Evolutionary conservation across 805 yeast genomes (phyloP), one percentile per base, ranked within the genome.

Genomic region (Schwanniomyces vanrijiae): DNA sequence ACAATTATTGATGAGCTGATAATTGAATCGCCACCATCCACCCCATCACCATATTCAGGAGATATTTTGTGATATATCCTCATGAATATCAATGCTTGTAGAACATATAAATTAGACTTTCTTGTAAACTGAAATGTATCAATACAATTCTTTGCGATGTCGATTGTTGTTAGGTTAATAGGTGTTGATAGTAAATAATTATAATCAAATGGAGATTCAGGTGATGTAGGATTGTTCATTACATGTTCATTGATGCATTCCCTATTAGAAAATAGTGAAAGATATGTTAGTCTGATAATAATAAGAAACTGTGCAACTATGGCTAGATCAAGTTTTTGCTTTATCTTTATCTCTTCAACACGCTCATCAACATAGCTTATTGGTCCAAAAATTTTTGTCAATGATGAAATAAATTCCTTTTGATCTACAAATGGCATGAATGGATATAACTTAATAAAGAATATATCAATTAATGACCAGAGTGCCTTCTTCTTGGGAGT

Each of bases 1-100:
- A 81, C 64, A 24, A 81, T 66, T 64, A 79, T 73, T 1, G 83
- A 79, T 9, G 76, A 58, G 45, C 76, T 70, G 9, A 80, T 74
- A 54, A 77, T 81, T 3, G 80, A 75, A 37, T 77, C 79, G 24
- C 81, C 83, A 46, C 81, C 84, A 54, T 79, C 84, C 4, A 69
- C 65, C 1, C 74, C 68, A 52, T 76, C 81, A 22, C 81, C 82
- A 52, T 76, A 77, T 42, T 70, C 76, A 0, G 80, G 80, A 0
- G 77, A 60, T 31, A 56, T 63, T 18, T 59, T 68, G 50, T 62
- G 75, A 57, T 78, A 81, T 22, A 77, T 60, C 48, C 78, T 69
- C 71, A 80, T 69, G 51, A 73, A 64, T 38, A 79, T 45, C 9
- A 77, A 72, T 50, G 80, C 75, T 54, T 80, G 84, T 43, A 81